phyloP scores from a whole-genome alignment of 768 basidiomycete genomes.

The Austroboletus eburneus region DNA sequence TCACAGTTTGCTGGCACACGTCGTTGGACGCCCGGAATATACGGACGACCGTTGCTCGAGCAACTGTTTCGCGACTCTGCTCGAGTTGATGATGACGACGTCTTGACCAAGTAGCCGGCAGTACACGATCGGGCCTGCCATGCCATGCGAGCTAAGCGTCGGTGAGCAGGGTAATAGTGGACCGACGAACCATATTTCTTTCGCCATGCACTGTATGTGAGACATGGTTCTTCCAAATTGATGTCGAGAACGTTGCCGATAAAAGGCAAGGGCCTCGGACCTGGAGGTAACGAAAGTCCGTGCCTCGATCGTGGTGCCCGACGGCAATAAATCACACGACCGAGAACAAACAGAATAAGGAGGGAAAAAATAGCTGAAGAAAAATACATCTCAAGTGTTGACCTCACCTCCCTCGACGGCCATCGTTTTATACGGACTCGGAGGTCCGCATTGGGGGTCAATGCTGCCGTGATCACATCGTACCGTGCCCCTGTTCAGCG shows the following conservation, averaged over 20 bases:
- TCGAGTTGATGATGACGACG: slow-evolving; percentile 26
- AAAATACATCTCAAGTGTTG: slow-evolving; percentile 11
- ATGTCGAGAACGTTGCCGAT: slow-evolving; percentile 26
- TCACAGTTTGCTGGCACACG: slow-evolving; percentile 21
- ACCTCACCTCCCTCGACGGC: background rate
- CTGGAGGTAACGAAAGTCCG: slow-evolving; percentile 17
- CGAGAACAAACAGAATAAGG: slow-evolving; percentile 7
- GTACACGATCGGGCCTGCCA: slow-evolving; percentile 27
- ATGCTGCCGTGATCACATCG: background rate
- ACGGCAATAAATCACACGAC: slow-evolving; percentile 9
- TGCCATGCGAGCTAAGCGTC: background rate
- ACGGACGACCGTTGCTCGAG: slow-evolving; percentile 28
- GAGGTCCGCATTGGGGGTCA: background rate
- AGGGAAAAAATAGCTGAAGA: slow-evolving; percentile 5
- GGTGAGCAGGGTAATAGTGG: background rate
- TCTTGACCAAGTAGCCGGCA: slow-evolving; percentile 24
- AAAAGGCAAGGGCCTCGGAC: slow-evolving; percentile 20
- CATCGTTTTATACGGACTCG: slow-evolving; percentile 14
- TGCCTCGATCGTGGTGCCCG: slow-evolving; percentile 6
- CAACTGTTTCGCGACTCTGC: slow-evolving; percentile 22
- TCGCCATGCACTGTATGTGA: slow-evolving; percentile 27
- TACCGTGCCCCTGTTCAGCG: slow-evolving; percentile 12
- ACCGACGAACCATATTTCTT: slow-evolving; percentile 24
- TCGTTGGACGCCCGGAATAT: slow-evolving; percentile 28
- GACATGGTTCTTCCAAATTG: slow-evolving; percentile 20